phyloP scores from a whole-genome alignment of 768 basidiomycete genomes.

The Phanerodontia chrysosporium region DNA sequence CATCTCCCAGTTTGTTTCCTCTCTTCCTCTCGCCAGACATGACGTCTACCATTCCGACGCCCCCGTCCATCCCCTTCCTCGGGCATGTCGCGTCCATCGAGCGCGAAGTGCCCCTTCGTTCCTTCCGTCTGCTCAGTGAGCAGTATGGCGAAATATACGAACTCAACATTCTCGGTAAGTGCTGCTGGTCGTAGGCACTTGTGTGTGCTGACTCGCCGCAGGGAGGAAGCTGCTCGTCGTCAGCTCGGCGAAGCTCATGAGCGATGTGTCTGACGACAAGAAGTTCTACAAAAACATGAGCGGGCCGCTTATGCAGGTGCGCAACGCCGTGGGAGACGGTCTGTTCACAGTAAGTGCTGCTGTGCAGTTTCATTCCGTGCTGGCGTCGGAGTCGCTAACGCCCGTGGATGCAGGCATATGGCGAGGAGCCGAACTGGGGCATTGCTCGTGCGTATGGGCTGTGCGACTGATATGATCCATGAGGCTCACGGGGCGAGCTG shows the following conservation, averaged over 20 bases:
- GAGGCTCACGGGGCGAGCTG: no score
- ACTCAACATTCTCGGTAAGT: constrained; percentile 33
- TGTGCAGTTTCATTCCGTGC: not conserved
- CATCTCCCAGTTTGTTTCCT: not conserved
- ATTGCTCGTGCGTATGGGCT: constrained; percentile 35
- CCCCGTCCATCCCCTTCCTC: constrained; percentile 37
- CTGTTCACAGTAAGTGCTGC: constrained; percentile 32
- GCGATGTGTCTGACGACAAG: constrained; percentile 40
- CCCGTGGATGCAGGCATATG: constrained; percentile 25
- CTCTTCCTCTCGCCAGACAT: constrained; percentile 15
- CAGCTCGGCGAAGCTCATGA: constrained; percentile 33
- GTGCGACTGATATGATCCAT: no score
- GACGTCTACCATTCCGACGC: constrained; percentile 38
- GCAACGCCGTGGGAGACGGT: constrained; percentile 37
- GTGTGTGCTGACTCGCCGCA: not conserved
- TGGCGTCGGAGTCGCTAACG: not conserved
- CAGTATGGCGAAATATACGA: constrained; percentile 41
- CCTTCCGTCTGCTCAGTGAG: constrained; percentile 32
- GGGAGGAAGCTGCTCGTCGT: constrained; percentile 24
- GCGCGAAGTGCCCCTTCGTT: constrained; percentile 32
- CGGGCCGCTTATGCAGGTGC: constrained; percentile 31
- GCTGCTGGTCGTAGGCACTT: no score
- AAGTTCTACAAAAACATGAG: constrained; percentile 36
- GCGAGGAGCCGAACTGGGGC: constrained; percentile 43
- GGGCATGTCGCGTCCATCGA: constrained; percentile 36